Evolutionary conservation across 1,284 basidiomycete genomes (phyloP).

Genomic region (Trichosporon coremiiforme): DNA sequence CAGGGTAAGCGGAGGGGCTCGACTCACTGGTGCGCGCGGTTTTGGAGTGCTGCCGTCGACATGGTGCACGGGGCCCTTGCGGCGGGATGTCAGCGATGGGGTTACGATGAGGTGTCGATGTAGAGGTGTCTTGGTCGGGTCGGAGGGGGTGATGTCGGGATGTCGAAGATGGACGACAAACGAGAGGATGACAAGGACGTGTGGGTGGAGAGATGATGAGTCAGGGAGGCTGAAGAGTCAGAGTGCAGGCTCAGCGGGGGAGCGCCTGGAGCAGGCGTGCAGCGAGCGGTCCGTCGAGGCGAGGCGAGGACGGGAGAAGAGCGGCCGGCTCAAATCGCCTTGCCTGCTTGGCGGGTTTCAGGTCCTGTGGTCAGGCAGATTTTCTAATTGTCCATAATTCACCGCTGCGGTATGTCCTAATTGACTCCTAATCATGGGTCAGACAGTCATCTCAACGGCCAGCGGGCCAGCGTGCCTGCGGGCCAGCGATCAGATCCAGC

Average conservation of each 20-base stretch:
- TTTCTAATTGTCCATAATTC: constrained; percentile 8
- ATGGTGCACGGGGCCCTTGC: constrained; percentile 11
- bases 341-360: neutral
- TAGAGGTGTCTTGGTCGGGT: neutral
- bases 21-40: constrained; percentile 17
- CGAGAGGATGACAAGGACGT: constrained; percentile 14
- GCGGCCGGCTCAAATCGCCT: constrained; percentile 2
- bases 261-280: too few species aligned
- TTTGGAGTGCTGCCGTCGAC: constrained; percentile 18
- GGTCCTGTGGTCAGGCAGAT: neutral
- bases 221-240: neutral
- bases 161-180: neutral
- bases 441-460: neutral
- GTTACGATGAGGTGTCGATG: neutral
- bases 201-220: neutral
- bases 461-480: neutral
- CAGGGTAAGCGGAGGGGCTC: neutral
- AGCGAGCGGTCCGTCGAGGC: too few species aligned
- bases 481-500: neutral
- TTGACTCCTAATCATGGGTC: neutral
- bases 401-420: neutral
- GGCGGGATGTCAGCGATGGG: constrained; percentile 6
- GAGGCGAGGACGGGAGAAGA: constrained; percentile 13
- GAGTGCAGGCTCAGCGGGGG: too few species aligned
- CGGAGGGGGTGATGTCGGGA: neutral